Conservation (phyloP, 2,329 filamentous ascomycete species). For the Clonostachys rosea region DNA sequence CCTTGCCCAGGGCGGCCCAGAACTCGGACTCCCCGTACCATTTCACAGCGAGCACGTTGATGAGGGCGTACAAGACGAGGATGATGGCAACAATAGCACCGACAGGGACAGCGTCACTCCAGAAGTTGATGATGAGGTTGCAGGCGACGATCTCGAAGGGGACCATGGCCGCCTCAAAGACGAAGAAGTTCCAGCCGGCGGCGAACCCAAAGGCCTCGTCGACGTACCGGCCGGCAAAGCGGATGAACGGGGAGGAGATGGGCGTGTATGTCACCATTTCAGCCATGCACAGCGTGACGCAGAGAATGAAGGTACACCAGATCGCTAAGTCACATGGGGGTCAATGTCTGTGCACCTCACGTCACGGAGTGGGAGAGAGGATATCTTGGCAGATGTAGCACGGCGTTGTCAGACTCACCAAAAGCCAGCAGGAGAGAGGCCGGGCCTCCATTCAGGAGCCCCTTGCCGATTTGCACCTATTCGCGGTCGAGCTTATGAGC, state of each 20-base stretch:
- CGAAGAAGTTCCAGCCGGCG: constrained; percentile 70
- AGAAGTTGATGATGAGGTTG: constrained; percentile 58
- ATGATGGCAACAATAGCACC: constrained; percentile 57
- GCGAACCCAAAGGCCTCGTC: constrained; percentile 73
- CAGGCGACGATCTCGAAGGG: constrained; percentile 65
- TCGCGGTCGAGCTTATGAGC: constrained; percentile 9
- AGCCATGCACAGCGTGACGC: constrained; percentile 57
- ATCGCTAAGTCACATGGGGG: constrained; percentile 24
- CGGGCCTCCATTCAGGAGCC: constrained; percentile 54
- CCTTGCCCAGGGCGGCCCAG: constrained; percentile 66
- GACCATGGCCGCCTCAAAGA: constrained; percentile 64
- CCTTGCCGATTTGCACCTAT: constrained; percentile 50
- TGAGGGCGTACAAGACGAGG: constrained; percentile 35
- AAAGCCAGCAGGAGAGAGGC: constrained; percentile 56
- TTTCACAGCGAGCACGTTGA: constrained; percentile 71
- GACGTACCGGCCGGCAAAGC: constrained; percentile 70
- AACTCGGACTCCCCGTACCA: constrained; percentile 80
- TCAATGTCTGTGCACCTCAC: neutral
- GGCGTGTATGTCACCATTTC: constrained; percentile 77
- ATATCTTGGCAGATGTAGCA: neutral
- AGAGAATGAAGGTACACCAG: constrained; percentile 58
- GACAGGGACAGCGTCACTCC: constrained; percentile 55
- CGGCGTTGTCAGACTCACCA: neutral
- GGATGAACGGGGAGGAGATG: constrained; percentile 74
- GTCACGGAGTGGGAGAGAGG: neutral